These are phyloP conservation scores for Ophiosphaerella korrae DNA, from an alignment of 2,329 filamentous ascomycete genomes.

Conservation along the genomic window DNA sequence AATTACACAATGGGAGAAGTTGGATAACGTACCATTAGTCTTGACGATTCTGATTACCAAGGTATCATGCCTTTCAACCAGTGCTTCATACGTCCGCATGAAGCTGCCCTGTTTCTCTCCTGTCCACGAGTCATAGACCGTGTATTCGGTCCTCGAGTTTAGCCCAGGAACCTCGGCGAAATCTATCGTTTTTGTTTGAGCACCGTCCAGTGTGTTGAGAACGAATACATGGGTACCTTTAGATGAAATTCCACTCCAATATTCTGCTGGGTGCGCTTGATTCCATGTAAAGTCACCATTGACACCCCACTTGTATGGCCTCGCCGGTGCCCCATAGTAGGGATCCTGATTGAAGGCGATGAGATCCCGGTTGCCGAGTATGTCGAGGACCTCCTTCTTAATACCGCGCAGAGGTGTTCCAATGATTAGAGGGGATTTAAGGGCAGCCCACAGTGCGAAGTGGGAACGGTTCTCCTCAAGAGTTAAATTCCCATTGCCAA, in stretches of 20 bases:
- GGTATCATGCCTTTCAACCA: slow-evolving; percentile 24
- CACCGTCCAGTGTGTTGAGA: slow-evolving; percentile 29
- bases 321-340: slow-evolving; percentile 48
- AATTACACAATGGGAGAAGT: background rate
- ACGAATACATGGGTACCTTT: slow-evolving; percentile 31
- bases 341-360: slow-evolving; percentile 54
- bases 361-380: slow-evolving; percentile 49
- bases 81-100: slow-evolving; percentile 6
- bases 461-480: slow-evolving; percentile 40
- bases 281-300: slow-evolving; percentile 60
- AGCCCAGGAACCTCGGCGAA: slow-evolving; percentile 31
- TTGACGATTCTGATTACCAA: slow-evolving; percentile 5
- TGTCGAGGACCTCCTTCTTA: slow-evolving; percentile 45
- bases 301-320: slow-evolving; percentile 54
- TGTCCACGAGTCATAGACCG: slow-evolving; percentile 27
- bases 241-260: slow-evolving; percentile 30
- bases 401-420: slow-evolving; percentile 48
- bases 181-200: slow-evolving; percentile 15
- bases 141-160: slow-evolving; percentile 13
- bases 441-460: slow-evolving; percentile 49
- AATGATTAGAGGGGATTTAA: slow-evolving; percentile 53
- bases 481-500: slow-evolving; percentile 45
- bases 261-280: slow-evolving; percentile 34
- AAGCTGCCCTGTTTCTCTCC: slow-evolving; percentile 18
- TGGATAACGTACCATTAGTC: background rate